Base-by-base conservation (phyloP, 2,329 filamentous ascomycete species). In the Botrytis sinoallii region DNA sequence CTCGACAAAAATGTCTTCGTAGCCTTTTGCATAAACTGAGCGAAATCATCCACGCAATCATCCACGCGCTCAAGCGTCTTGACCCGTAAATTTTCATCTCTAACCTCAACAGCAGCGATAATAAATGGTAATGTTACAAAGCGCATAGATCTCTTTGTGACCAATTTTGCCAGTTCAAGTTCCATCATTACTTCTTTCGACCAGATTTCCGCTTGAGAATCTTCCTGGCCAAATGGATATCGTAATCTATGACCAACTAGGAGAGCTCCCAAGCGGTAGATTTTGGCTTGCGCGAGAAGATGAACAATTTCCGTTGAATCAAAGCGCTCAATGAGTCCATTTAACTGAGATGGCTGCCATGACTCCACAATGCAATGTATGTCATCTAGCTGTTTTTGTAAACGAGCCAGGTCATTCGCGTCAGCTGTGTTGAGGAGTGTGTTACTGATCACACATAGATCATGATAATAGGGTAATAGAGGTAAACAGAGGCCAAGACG, bases 21-120 rank as follows among this genome's bases (percentile, higher is more conserved):
- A 46, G 76, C 75, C 46, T 77, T 77, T 67, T 78, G 77, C 48
- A 80, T 18, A n/a, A 78, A 38, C 16, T 73, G 78, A 18, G 78
- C 63, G 67, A 71, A 80, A 6, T 76, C 74, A 64, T 79, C 78
- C 3, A 80, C 78, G 32, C 75, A 98, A 97, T 78, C 63, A 29
- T 77, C 75, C 32, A 78, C 77, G 69, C 67, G 25, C 57, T 77
- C 72, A 18, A 68, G 46, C 25, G 16, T 55, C 5, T 38, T 68
- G 22, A 42, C 20, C 5, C 46, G 66, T 14, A 20, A 18, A 6
- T 10, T 29, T 12, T 22, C 7, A 1, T 40, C 46, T 68, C 32
- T 46, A 22, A 52, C 25, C 18, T 55, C 46, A 55, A 40, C 66
- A 3, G 66, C 46, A 55, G 66, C 32, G 29, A 68, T 68, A 29